Evolutionary conservation across 2,329 filamentous ascomycete genomes (phyloP), one percentile per base, ranked within the genome.

Genomic region (Blastomyces percursus): DNA sequence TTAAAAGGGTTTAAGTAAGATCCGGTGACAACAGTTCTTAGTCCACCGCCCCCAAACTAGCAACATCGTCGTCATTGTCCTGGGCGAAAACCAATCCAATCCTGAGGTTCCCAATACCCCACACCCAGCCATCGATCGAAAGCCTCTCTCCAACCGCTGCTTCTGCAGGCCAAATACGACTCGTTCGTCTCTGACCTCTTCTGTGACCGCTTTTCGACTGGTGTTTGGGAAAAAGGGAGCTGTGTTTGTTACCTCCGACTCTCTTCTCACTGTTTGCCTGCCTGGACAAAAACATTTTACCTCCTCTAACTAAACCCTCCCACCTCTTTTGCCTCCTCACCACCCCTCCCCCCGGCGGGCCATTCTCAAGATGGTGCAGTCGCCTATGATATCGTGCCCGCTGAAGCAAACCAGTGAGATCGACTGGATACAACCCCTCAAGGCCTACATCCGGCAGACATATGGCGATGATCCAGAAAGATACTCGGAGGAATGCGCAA

Each of bases 381-480:
- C 91, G 68, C 92, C 92, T 66, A 97, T 97, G 93, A 87, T 97
- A 70, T 95, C 91, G 70, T 87, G 88, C 82, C 93, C 93, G 74
- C 84, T 96, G 71, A 97, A 87, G 78, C 84, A 86, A 75, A 99
- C 94, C 67, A 96, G 92, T 82, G 94, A 99, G 81, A 96, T 99
- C 74, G 94, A 99, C 83, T 99, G 94, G 94, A 83, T 97, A 67
- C 82, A 84, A 57, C 94, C 94, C 57, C 82, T 99, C 68, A 97
- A 97, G 80, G 81, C 83, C 67, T 96, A 97, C 80, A 99, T 99
- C 71, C 85, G 91, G 68, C 84, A 91, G 69, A 95, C 89, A 30
- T 96, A 99, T 75, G 92, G 92, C 74, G 94, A 99, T 77, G 93
- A 97, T 74, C 93, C 94, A 35, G 94, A 99, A 75, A 86, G 91